These are phyloP conservation scores for Grosmannia penicillata DNA, from an alignment of 2,329 filamentous ascomycete species.

Conservation along the genomic window DNA sequence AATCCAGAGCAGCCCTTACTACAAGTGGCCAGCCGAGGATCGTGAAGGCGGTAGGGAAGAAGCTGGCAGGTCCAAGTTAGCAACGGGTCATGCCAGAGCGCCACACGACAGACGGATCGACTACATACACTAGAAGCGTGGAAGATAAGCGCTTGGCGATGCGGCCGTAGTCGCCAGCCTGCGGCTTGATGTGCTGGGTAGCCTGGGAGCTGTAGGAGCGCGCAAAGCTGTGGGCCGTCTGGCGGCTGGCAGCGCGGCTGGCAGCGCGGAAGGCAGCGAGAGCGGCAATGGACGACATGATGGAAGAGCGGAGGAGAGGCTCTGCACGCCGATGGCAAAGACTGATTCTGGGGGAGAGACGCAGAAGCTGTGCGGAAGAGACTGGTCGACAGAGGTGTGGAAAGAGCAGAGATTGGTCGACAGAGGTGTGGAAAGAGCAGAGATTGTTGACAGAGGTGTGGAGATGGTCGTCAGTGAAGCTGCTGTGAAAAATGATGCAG, in stretches of 20 bases:
- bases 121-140: slow-evolving; percentile 21
- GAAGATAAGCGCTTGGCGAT: slow-evolving; percentile 17
- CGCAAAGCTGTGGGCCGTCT: slow-evolving; percentile 16
- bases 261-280: slow-evolving; percentile 18
- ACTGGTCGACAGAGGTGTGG: too few relatives aligned
- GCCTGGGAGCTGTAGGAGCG: slow-evolving; percentile 21
- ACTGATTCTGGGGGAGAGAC: not conserved
- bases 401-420: too few relatives aligned
- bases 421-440: too few relatives aligned
- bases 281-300: slow-evolving; percentile 21
- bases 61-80: slow-evolving; percentile 14
- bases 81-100: not conserved
- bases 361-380: too few relatives aligned
- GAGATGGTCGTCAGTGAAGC: too few relatives aligned
- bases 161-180: slow-evolving; percentile 22
- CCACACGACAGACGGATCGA: not conserved
- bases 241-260: slow-evolving; percentile 1
- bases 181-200: slow-evolving; percentile 9
- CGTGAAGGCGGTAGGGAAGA: slow-evolving; percentile 17
- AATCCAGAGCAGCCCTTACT: too few relatives aligned
- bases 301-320: slow-evolving; percentile 6
- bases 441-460: too few relatives aligned
- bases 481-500: too few relatives aligned
- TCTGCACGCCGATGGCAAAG: too few relatives aligned
- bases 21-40: slow-evolving; percentile 24